A percentile compares a stretch with the other conserved stretches of the same genome.
Conservation (phyloP, 1,284 basidiomycete species). For the Coniferiporia weirii region DNA sequence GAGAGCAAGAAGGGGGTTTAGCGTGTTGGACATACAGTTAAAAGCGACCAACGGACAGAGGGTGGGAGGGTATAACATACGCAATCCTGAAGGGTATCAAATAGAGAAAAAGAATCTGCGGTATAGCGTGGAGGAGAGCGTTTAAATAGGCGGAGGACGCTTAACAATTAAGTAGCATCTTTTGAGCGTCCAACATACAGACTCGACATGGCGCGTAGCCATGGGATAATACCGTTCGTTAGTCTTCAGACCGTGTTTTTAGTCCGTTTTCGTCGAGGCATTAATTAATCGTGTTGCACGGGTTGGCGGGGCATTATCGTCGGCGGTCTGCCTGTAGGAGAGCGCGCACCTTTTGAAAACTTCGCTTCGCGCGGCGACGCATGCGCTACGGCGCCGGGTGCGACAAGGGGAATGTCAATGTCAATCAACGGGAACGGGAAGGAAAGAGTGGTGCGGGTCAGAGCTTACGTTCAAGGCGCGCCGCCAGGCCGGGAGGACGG, state of each 20-base stretch:
- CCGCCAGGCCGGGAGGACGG: neutral
- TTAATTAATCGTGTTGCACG: neutral
- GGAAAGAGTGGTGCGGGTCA: neutral
- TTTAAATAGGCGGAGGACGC: too few species aligned
- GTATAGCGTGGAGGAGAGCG: too few species aligned
- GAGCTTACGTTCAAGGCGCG: neutral
- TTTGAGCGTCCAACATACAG: neutral
- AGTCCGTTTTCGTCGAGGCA: neutral
- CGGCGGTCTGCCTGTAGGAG: neutral
- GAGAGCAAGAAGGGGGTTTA: too few species aligned
- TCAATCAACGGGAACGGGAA: neutral
- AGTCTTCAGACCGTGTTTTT: neutral
- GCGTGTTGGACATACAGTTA: too few species aligned
- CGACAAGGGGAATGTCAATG: too few species aligned
- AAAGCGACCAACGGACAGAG: too few species aligned
- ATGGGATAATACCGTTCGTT: neutral
- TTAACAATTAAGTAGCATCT: neutral
- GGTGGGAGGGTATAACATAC: too few species aligned
- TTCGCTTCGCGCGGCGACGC: constrained; percentile 3
- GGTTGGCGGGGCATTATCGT: neutral
- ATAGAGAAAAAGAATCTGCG: too few species aligned
- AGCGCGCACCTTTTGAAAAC: constrained; percentile 2
- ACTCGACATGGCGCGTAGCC: neutral
- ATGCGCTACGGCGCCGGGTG: constrained; percentile 1
- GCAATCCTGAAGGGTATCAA: too few species aligned